Evolutionary conservation across 345 rosid genomes (phyloP), one percentile per base, ranked within the genome.

Genomic region (Odontarrhena argentea): DNA sequence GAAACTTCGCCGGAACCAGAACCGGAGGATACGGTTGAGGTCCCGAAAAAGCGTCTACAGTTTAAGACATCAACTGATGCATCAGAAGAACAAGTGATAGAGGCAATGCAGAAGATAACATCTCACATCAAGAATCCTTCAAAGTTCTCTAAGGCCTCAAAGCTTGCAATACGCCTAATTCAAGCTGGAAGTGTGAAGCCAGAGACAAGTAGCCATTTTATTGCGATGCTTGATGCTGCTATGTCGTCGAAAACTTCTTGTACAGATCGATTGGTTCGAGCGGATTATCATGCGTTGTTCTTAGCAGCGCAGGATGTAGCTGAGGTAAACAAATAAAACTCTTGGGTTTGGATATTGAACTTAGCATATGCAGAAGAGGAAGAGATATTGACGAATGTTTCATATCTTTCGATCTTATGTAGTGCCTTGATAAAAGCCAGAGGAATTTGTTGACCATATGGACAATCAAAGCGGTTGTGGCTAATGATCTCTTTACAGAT

Each of bases 61-160:
- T 94, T 94, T 74, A 91, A 91, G 81, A 94, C 87, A 9, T 86
- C 92, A 30, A 87, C 89, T 0, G 96, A 94, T 83, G 93, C 93
- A 44, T 89, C 99, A 0, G 96, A 86, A 57, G 76, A 71, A 9
- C 96, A 94, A 82, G 78, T 91, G 18, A 74, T 87, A 2, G 96
- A 94, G 52, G 97, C 97, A 9, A 91, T 94, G 97, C 84, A 85
- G 80, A 94, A 87, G 82, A 91, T 94, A 62, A 86, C 96, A 4
- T 91, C 86, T 1, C 99, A 94, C 71, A 86, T 91, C 62, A 84
- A 77, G 83, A 94, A 83, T 59, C 91, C 85, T 25, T 4, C 76
- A 7, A 94, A 94, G 79, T 82, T 91, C 61, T 64, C 90, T 12
- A 94, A 88, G 85, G 99, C 99, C 34, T 86, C 96, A 1, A 91